phyloP scores from a whole-genome alignment of 2,329 filamentous ascomycete genomes.

The Aspergillus cejpii region DNA sequence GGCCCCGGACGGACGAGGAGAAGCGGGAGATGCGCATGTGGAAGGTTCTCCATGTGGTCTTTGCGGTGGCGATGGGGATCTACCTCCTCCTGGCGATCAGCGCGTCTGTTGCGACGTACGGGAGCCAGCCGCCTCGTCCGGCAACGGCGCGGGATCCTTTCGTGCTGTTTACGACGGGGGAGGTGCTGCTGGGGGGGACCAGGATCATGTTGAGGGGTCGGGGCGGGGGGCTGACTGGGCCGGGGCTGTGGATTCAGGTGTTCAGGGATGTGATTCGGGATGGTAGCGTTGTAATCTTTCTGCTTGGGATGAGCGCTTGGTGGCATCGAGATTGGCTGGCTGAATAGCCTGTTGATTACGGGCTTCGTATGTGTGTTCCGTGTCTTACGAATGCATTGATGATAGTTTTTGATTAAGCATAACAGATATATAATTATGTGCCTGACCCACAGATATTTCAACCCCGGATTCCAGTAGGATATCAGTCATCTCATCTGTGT shows the following conservation, averaged over 20 bases:
- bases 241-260: slow-evolving; percentile 34
- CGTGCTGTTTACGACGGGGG: slow-evolving; percentile 43
- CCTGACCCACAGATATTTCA: too few species aligned
- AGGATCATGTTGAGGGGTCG: slow-evolving; percentile 28
- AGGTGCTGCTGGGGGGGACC: slow-evolving; percentile 38
- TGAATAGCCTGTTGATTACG: background rate
- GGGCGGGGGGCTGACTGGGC: slow-evolving; percentile 23
- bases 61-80: slow-evolving; percentile 50
- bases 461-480: too few species aligned
- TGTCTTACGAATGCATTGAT: background rate
- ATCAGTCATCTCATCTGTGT: too few species aligned
- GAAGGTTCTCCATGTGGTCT: slow-evolving; percentile 54
- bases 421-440: background rate
- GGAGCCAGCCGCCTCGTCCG: slow-evolving; percentile 38
- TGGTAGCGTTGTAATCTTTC: slow-evolving; percentile 42
- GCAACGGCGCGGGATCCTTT: slow-evolving; percentile 43
- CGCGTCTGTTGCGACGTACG: slow-evolving; percentile 34
- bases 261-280: slow-evolving; percentile 38
- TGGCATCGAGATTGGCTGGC: slow-evolving; percentile 30
- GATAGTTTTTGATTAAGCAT: background rate
- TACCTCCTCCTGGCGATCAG: slow-evolving; percentile 44
- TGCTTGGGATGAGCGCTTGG: slow-evolving; percentile 41
- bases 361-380: background rate
- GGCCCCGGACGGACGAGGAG: slow-evolving; percentile 34
- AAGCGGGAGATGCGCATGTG: slow-evolving; percentile 41